Conservation (phyloP, 352 stramenopile species). For the Saprolegnia parasitica region DNA sequence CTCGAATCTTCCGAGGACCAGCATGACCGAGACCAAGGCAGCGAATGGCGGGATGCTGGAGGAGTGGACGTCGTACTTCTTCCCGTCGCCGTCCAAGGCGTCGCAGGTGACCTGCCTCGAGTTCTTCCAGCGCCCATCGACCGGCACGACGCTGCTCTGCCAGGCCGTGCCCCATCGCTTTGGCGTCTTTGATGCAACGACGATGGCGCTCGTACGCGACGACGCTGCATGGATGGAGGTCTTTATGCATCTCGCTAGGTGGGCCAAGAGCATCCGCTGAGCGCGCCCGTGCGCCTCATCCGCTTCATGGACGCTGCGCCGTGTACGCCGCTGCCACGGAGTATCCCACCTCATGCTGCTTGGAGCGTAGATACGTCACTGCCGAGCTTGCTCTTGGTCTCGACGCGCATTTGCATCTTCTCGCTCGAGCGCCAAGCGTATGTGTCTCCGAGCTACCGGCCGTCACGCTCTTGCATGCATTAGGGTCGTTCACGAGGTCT, state of each 20-base stretch:
- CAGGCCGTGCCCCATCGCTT: slow-evolving; percentile 22
- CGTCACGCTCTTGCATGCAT: not conserved
- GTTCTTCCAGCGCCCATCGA: slow-evolving; percentile 15
- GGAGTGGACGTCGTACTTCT: slow-evolving; percentile 43
- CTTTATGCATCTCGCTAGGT: slow-evolving; percentile 1
- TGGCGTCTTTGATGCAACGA: slow-evolving; percentile 18
- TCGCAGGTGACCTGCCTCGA: slow-evolving; percentile 33
- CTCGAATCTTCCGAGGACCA: slow-evolving; percentile 14
- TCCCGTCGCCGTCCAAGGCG: slow-evolving; percentile 47
- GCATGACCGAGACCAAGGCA: slow-evolving; percentile 10
- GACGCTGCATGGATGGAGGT: not conserved
- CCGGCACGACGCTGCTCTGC: slow-evolving; percentile 14
- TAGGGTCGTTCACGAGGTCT: slow-evolving; percentile 16
- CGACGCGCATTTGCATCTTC: slow-evolving; percentile 7
- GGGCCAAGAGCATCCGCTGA: slow-evolving; percentile 16
- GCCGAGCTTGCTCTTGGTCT: slow-evolving; percentile 13
- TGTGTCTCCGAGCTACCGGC: not conserved
- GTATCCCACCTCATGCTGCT: not conserved
- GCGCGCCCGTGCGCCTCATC: slow-evolving; percentile 3
- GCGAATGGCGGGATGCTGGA: slow-evolving; percentile 12
- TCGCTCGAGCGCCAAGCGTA: slow-evolving; percentile 19
- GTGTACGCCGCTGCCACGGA: not conserved
- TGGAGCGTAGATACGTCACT: slow-evolving; percentile 1
- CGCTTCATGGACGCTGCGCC: slow-evolving; percentile 9
- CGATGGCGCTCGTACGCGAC: slow-evolving; percentile 5